A percentile compares a stretch with the other conserved stretches of the same genome.
Evolutionary conservation across 225 moss, liverwort and hornwort genomes (phyloP).

Genomic region (Lunularia cruciata): DNA sequence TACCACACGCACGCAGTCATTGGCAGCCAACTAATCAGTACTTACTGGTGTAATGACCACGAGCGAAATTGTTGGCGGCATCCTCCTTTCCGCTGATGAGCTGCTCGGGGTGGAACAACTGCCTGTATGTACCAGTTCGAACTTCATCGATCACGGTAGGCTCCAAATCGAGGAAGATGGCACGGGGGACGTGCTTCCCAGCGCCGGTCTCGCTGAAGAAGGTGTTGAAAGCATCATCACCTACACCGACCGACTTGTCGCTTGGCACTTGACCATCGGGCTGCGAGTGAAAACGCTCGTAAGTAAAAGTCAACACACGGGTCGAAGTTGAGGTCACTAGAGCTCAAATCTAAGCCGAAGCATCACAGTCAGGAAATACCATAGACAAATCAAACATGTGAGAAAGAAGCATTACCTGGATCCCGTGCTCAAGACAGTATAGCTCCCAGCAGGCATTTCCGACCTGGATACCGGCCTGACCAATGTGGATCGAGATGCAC

Average conservation of each 20-base stretch:
- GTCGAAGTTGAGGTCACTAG: too few species aligned
- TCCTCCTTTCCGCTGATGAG: constrained; percentile 43
- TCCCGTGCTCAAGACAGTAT: constrained; percentile 29
- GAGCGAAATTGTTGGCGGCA: constrained; percentile 39
- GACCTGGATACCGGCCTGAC: constrained; percentile 37
- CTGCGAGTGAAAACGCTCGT: too few species aligned
- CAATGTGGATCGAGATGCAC: constrained; percentile 34
- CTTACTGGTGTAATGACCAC: constrained; percentile 41
- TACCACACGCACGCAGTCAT: too few species aligned
- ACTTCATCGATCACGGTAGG: constrained; percentile 44
- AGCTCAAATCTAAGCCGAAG: too few species aligned
- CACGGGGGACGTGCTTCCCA: constrained; percentile 32
- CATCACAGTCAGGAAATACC: too few species aligned
- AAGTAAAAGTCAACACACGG: too few species aligned
- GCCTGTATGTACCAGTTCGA: constrained; percentile 36
- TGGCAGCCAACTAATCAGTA: not conserved
- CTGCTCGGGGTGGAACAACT: constrained; percentile 40
- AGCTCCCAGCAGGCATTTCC: constrained; percentile 37
- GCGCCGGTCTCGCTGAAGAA: constrained; percentile 38
- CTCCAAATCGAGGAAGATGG: constrained; percentile 37
- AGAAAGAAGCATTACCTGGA: constrained; percentile 31
- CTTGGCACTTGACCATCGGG: constrained; percentile 27
- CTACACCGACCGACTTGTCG: constrained; percentile 31
- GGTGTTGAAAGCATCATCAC: constrained; percentile 37
- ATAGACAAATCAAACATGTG: too few species aligned